Evolutionary conservation across 1,139 yeast species (phyloP).

Genomic region (Suhomyces bokatorum): DNA sequence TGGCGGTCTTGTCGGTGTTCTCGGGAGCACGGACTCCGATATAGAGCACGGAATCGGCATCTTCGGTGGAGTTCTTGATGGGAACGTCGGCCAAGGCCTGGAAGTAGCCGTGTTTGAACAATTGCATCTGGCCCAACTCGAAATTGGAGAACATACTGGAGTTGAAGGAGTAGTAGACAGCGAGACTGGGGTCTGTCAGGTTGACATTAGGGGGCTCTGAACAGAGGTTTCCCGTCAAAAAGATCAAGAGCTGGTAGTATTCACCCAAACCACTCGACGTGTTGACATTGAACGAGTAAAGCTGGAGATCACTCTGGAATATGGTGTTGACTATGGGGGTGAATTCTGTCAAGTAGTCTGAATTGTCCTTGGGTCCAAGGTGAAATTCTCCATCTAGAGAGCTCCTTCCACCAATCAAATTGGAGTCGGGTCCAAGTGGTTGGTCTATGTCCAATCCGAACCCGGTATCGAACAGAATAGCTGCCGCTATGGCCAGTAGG

Average conservation of each 20-base stretch:
- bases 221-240: slow-evolving; percentile 62
- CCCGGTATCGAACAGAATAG: slow-evolving; percentile 8
- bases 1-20: slow-evolving; percentile 35
- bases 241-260: slow-evolving; percentile 54
- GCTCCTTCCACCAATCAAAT: background rate
- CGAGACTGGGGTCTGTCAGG: slow-evolving; percentile 38
- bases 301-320: slow-evolving; percentile 40
- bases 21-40: slow-evolving; percentile 52
- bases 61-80: slow-evolving; percentile 17
- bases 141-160: slow-evolving; percentile 37
- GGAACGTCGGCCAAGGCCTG: slow-evolving; percentile 53
- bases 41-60: slow-evolving; percentile 34
- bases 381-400: background rate
- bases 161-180: slow-evolving; percentile 54
- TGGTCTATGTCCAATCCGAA: slow-evolving; percentile 6
- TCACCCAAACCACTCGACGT: slow-evolving; percentile 48
- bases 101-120: slow-evolving; percentile 51
- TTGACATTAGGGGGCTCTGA: slow-evolving; percentile 40
- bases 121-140: slow-evolving; percentile 32
- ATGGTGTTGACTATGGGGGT: slow-evolving; percentile 44
- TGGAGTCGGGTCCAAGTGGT: background rate
- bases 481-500: background rate
- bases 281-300: slow-evolving; percentile 48
- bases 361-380: slow-evolving; percentile 20
- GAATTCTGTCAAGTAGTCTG: slow-evolving; percentile 38